Percentiles rank a stretch among this genome's conserved stretches.
phyloP scores from a whole-genome alignment of 2,329 filamentous ascomycete species.

The Nemania sp. region DNA sequence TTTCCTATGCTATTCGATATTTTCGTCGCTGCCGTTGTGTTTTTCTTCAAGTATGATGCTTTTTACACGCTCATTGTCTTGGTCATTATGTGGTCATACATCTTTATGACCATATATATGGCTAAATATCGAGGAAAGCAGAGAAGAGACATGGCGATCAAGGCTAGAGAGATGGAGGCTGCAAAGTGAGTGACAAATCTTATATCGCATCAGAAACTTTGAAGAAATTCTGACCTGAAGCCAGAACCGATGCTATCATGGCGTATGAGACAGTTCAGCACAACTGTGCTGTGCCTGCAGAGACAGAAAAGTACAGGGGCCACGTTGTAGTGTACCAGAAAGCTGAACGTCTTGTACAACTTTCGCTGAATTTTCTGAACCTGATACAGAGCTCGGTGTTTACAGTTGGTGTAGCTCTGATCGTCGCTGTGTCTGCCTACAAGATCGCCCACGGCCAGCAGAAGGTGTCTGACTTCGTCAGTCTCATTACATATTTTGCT shows the following conservation, averaged over 20 bases:
- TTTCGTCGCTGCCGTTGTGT: constrained; percentile 52
- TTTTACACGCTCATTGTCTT: constrained; percentile 55
- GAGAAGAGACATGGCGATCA: constrained; percentile 49
- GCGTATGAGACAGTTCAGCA: constrained; percentile 65
- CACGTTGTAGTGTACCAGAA: constrained; percentile 61
- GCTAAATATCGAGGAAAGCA: constrained; percentile 51
- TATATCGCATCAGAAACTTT: neutral
- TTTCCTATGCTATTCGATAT: constrained; percentile 57
- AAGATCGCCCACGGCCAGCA: constrained; percentile 61
- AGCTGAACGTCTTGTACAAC: constrained; percentile 60
- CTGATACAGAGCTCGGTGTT: constrained; percentile 67
- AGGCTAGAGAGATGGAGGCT: constrained; percentile 54
- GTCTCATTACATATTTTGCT: constrained; percentile 45
- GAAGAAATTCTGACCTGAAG: constrained; percentile 16
- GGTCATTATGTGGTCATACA: constrained; percentile 54
- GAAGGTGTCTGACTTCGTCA: constrained; percentile 59
- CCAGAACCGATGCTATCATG: constrained; percentile 51
- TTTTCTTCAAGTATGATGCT: constrained; percentile 51
- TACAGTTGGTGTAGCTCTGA: constrained; percentile 62
- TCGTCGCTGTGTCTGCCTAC: constrained; percentile 65
- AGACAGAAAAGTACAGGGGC: constrained; percentile 60
- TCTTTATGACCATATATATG: constrained; percentile 56
- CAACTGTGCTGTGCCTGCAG: constrained; percentile 64
- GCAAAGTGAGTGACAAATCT: constrained; percentile 42
- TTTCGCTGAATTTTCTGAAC: constrained; percentile 63